These are phyloP conservation scores for Eleusine coracana DNA, from an alignment of 176 grass and related monocot genomes.

Conservation along the genomic window DNA sequence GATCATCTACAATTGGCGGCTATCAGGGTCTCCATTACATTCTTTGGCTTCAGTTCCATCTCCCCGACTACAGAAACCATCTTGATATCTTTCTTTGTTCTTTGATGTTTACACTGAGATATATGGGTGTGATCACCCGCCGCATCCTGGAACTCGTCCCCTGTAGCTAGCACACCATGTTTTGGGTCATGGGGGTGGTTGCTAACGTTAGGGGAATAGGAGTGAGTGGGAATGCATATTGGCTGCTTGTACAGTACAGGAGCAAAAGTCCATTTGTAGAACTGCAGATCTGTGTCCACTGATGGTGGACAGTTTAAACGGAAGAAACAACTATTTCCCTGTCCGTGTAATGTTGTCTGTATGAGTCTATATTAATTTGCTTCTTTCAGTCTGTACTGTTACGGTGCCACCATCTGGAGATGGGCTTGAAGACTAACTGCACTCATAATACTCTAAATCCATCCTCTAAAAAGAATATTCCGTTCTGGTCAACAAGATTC, in stretches of 20 bases:
- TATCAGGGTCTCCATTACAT: not conserved
- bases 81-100: not conserved
- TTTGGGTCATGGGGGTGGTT: conserved; percentile 22
- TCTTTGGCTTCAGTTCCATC: not conserved
- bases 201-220: not conserved
- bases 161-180: not conserved
- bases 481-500: too few relatives aligned
- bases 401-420: too few relatives aligned
- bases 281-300: not conserved
- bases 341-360: not conserved
- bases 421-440: not conserved
- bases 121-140: conserved; percentile 13
- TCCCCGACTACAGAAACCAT: not conserved
- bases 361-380: not conserved
- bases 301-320: not conserved
- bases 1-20: too few relatives aligned
- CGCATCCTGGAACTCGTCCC: not conserved
- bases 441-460: too few relatives aligned
- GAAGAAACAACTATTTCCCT: not conserved
- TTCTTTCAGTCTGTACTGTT: not conserved
- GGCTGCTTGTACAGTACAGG: conserved; percentile 37
- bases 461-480: too few relatives aligned
- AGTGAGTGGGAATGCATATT: not conserved
- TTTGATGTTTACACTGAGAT: not conserved
- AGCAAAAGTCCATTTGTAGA: not conserved